Evolutionary conservation across 1,284 basidiomycete genomes (phyloP).

Genomic region (Cryptococcus sp.): DNA sequence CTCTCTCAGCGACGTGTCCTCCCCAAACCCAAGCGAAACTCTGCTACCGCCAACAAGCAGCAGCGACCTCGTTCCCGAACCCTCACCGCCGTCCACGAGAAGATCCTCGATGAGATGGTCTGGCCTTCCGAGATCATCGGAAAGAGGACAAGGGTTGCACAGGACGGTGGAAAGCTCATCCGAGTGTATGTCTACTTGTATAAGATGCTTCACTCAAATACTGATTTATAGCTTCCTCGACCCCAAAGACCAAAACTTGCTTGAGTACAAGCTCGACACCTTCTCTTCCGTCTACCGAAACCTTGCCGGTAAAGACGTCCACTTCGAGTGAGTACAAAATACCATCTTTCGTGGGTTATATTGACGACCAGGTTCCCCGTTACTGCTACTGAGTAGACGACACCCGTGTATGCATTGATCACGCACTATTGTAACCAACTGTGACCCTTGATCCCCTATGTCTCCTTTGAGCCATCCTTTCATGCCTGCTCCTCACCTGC

Average conservation of each 20-base stretch:
- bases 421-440: conserved; percentile 3
- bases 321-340: conserved; percentile 40
- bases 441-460: no score
- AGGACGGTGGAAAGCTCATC: conserved; percentile 86
- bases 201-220: neutral
- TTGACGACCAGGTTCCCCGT: conserved; percentile 37
- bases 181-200: conserved; percentile 71
- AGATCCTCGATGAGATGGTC: conserved; percentile 97
- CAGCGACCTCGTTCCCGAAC: conserved; percentile 96
- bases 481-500: neutral
- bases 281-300: conserved; percentile 49
- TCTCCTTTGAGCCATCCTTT: neutral
- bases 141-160: conserved; percentile 87
- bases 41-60: conserved; percentile 72
- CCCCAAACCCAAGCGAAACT: conserved; percentile 92
- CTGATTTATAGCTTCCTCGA: conserved; percentile 74
- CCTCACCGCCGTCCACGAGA: conserved; percentile 95
- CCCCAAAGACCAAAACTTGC: conserved; percentile 94
- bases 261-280: conserved; percentile 87
- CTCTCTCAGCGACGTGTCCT: conserved; percentile 98
- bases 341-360: neutral
- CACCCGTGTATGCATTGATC: conserved; percentile 17
- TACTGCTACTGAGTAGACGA: conserved; percentile 38
- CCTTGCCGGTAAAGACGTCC: conserved; percentile 49
- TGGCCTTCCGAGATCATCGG: conserved; percentile 99